phyloP scores from a whole-genome alignment of 805 yeast genomes.

The Candida alai region DNA sequence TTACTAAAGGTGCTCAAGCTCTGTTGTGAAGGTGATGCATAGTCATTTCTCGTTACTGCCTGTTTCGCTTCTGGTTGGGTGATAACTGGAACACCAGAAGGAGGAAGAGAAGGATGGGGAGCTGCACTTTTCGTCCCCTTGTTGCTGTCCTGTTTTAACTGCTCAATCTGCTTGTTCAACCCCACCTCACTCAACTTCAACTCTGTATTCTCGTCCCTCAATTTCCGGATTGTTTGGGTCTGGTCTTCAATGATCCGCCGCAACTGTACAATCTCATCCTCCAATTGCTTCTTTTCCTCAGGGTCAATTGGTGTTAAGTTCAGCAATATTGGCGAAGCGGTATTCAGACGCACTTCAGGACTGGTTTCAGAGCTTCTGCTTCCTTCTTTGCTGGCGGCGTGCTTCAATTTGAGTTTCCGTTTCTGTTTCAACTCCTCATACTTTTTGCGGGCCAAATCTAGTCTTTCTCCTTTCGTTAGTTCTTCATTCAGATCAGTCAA shows the following conservation, averaged over 20 bases:
- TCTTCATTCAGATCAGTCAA: conserved; percentile 14
- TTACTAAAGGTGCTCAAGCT: conserved; percentile 12
- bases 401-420: conserved; percentile 53
- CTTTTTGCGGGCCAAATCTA: conserved; percentile 73
- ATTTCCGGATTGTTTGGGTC: conserved; percentile 29
- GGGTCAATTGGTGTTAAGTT: no score
- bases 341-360: no score
- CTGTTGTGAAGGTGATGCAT: conserved; percentile 25
- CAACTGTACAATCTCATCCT: conserved; percentile 19
- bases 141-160: conserved; percentile 22
- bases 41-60: conserved; percentile 24
- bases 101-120: neutral
- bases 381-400: no score
- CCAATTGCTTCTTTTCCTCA: conserved; percentile 47
- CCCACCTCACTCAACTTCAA: conserved; percentile 38
- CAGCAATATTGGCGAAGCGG: no score
- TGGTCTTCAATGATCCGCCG: conserved; percentile 27
- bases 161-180: conserved; percentile 29
- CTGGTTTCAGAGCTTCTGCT: conserved; percentile 1
- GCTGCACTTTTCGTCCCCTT: conserved; percentile 6
- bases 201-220: conserved; percentile 41
- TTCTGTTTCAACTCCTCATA: conserved; percentile 63
- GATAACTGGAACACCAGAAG: neutral
- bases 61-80: conserved; percentile 20
- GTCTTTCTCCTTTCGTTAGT: conserved; percentile 52